Evolutionary conservation across 2,329 filamentous ascomycete species (phyloP), one percentile per base, ranked within the genome.

Genomic region (Paecilomyces sp.): DNA sequence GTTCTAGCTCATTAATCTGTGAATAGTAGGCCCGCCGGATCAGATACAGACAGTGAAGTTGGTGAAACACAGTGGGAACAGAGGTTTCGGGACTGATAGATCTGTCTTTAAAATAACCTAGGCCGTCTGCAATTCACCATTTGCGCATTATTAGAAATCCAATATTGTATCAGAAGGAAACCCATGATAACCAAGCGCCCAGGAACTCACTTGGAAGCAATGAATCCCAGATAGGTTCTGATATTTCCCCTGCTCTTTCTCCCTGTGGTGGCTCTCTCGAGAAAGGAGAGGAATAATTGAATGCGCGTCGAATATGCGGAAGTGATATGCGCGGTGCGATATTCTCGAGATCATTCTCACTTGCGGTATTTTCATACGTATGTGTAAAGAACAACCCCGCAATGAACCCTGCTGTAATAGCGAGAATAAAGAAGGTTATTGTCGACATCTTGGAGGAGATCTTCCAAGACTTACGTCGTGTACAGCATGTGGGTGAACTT

Each of bases 41-140:
- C 55, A 74, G 76, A 13, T 73, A 76, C 33, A 76, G 64, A 60
- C 74, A 77, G 59, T 77, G 74, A 0, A 77, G 69, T 58, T 77
- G 74, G 63, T 76, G 75, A 65, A 76, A 77, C n/a, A 74, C 73
- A 47, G 52, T 57, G 30, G 60, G 31, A 18, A 61, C 54, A 54
- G 54, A 60, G n/a, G 47, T 33, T 25, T 58, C 56, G 2, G 24
- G 47, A 22, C 36, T 58, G 25, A 57, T 41, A 15, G 50, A 25
- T 15, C 33, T n/a, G 28, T 72, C 66, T 65, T 73, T 69, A 70
- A 77, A 75, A 61, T 73, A 76, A 6, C 71, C 73, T 0, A 73
- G 73, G 9, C 74, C 74, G 58, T 75, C 70, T 62, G 34, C 34
- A 9, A 36, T 36, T 36, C 34, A 36, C 12, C 34, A 36, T 36